Percentiles rank a stretch among this genome's conserved stretches.
Conservation (phyloP, 768 basidiomycete genomes). For the Trichaptum fuscoviolaceum region DNA sequence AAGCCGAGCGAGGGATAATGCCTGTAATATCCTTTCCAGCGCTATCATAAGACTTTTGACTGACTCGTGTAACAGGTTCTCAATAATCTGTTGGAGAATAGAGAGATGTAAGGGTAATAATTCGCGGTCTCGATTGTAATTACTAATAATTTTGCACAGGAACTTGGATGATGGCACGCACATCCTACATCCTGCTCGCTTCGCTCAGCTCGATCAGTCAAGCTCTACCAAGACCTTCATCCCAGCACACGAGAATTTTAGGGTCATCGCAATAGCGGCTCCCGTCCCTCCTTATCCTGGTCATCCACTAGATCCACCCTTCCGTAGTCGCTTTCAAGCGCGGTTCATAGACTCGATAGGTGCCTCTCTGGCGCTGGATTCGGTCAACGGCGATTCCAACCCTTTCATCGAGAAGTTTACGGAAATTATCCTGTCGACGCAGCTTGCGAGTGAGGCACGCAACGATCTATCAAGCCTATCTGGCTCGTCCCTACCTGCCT, state of each 20-base stretch:
- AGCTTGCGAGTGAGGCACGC: conserved; percentile 56
- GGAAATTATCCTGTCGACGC: conserved; percentile 54
- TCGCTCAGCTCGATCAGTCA: conserved; percentile 38
- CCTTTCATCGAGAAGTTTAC: conserved; percentile 35
- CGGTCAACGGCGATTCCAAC: not conserved
- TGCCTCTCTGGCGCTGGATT: conserved; percentile 40
- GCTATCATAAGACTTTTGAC: not conserved
- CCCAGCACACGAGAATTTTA: conserved; percentile 62
- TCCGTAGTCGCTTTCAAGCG: conserved; percentile 55
- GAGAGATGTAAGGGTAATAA: conserved; percentile 52
- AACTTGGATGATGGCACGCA: conserved; percentile 68
- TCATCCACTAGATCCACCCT: conserved; percentile 60
- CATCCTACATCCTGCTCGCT: conserved; percentile 60
- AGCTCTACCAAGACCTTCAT: conserved; percentile 34
- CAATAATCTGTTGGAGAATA: conserved; percentile 64
- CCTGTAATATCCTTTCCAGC: conserved; percentile 36
- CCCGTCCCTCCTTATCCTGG: conserved; percentile 67
- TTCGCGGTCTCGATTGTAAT: not conserved
- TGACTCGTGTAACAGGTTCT: conserved; percentile 28
- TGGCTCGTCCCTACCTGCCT: conserved; percentile 49
- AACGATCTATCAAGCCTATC: conserved; percentile 49
- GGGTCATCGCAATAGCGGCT: conserved; percentile 64
- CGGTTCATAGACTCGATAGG: conserved; percentile 61
- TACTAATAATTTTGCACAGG: conserved; percentile 27
- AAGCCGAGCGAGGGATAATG: conserved; percentile 70